A percentile compares a stretch with the other conserved stretches of the same genome.
Evolutionary conservation across 495 filamentous ascomycete species (phyloP).

Genomic region (Endocarpon pusillum): DNA sequence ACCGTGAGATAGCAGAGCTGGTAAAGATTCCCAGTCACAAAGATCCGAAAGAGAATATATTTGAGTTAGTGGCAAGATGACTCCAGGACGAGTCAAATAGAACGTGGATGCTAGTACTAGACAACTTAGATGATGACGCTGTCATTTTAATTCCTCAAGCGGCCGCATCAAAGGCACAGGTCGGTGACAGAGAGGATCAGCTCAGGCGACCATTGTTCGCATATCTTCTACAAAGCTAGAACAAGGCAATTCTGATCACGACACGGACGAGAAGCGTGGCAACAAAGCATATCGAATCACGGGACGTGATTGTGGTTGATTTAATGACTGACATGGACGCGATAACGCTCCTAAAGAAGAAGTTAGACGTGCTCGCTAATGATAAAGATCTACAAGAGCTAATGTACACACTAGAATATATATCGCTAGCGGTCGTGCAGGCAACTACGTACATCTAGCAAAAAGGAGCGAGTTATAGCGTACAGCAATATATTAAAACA

Average conservation of each 20-base stretch:
- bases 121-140: constrained; percentile 26
- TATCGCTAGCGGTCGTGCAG: constrained; percentile 34
- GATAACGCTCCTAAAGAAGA: constrained; percentile 21
- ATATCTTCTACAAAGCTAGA: constrained; percentile 22
- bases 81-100: constrained; percentile 19
- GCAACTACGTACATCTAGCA: constrained; percentile 27
- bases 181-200: background rate
- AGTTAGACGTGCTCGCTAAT: constrained; percentile 12
- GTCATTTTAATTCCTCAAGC: too few relatives aligned
- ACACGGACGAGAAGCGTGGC: constrained; percentile 14
- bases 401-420: constrained; percentile 21
- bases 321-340: constrained; percentile 19
- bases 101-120: constrained; percentile 26
- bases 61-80: constrained; percentile 23
- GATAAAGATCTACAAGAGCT: constrained; percentile 12
- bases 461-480: constrained; percentile 9
- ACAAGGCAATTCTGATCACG: constrained; percentile 23
- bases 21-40: constrained; percentile 19
- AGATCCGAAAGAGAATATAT: constrained; percentile 22
- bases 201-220: constrained; percentile 7
- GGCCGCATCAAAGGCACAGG: too few relatives aligned
- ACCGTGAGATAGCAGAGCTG: constrained; percentile 20
- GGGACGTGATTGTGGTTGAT: constrained; percentile 21
- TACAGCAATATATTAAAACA: constrained; percentile 20
- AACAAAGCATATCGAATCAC: constrained; percentile 9